Evolutionary conservation across 371 early-diverging fungal species (phyloP).

Genomic region (Mucor ambiguus): DNA sequence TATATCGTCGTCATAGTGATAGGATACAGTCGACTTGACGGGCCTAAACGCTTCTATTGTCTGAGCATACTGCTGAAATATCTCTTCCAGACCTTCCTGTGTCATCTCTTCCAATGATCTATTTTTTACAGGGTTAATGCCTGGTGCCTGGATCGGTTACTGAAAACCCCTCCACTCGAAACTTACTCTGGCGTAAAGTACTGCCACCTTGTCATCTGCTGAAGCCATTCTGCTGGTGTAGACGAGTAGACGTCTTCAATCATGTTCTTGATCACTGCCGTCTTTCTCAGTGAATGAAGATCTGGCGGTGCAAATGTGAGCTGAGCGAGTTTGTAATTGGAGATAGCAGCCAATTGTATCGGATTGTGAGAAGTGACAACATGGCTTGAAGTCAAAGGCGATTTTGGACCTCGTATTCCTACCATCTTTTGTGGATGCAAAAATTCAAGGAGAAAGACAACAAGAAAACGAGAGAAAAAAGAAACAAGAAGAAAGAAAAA

Average conservation of each 20-base stretch:
- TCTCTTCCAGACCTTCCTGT: constrained; percentile 48
- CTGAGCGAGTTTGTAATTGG: constrained; percentile 59
- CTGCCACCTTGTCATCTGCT: constrained; percentile 57
- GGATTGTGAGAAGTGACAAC: constrained; percentile 36
- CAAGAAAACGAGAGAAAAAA: neutral
- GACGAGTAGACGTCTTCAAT: constrained; percentile 43
- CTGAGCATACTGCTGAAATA: constrained; percentile 48
- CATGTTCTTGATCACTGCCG: constrained; percentile 52
- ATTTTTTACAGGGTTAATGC: neutral
- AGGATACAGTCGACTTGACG: constrained; percentile 14
- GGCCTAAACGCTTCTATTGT: constrained; percentile 50
- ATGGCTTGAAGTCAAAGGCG: constrained; percentile 9
- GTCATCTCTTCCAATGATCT: constrained; percentile 53
- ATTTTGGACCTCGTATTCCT: constrained; percentile 1
- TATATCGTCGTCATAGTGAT: constrained; percentile 27
- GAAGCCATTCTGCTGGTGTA: constrained; percentile 53
- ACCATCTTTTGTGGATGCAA: neutral
- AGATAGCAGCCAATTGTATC: constrained; percentile 55
- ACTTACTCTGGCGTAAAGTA: constrained; percentile 57
- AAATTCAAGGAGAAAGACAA: neutral
- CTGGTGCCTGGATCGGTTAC: neutral
- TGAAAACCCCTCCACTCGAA: neutral
- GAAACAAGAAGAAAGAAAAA: neutral
- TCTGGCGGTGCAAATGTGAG: constrained; percentile 57
- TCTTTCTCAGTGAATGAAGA: constrained; percentile 48